phyloP scores from a whole-genome alignment of 257 asterid genomes.

The Schizonepeta tenuifolia region DNA sequence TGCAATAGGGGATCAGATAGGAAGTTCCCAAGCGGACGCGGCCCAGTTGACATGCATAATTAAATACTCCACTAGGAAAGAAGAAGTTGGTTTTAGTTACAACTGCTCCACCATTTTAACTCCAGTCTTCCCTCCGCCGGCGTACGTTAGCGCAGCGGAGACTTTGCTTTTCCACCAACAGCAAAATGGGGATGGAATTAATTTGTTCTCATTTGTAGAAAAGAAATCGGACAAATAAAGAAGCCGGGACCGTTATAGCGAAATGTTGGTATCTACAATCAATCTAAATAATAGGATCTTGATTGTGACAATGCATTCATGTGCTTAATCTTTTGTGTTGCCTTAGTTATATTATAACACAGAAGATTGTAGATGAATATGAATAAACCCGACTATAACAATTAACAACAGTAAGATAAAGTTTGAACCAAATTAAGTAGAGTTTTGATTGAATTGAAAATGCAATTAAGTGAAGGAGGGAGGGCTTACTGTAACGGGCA shows the following conservation, averaged over 20 bases:
- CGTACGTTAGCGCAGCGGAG: constrained; percentile 31
- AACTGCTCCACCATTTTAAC: constrained; percentile 62
- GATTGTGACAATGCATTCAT: constrained; percentile 30
- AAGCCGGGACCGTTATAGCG: constrained; percentile 22
- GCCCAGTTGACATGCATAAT: too few relatives aligned
- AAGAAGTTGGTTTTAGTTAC: constrained; percentile 39
- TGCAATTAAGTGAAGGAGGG: neutral
- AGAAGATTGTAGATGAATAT: too few relatives aligned
- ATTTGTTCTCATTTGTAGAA: constrained; percentile 24
- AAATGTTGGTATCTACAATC: neutral
- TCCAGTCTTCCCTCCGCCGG: constrained; percentile 34
- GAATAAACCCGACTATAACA: too few relatives aligned
- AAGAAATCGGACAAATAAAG: constrained; percentile 1
- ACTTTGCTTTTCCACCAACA: constrained; percentile 6
- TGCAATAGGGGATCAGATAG: too few relatives aligned
- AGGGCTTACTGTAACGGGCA: constrained; percentile 81
- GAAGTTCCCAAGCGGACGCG: too few relatives aligned
- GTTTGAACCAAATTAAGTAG: neutral
- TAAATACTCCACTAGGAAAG: too few relatives aligned
- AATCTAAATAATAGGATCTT: constrained; percentile 17
- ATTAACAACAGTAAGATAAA: neutral
- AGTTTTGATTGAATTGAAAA: too few relatives aligned
- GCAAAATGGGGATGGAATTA: constrained; percentile 15
- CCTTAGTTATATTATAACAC: too few relatives aligned
- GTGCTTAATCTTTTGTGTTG: too few relatives aligned